phyloP scores from a whole-genome alignment of 108 stramenopile genomes.

The Discostella stelligeroides region DNA sequence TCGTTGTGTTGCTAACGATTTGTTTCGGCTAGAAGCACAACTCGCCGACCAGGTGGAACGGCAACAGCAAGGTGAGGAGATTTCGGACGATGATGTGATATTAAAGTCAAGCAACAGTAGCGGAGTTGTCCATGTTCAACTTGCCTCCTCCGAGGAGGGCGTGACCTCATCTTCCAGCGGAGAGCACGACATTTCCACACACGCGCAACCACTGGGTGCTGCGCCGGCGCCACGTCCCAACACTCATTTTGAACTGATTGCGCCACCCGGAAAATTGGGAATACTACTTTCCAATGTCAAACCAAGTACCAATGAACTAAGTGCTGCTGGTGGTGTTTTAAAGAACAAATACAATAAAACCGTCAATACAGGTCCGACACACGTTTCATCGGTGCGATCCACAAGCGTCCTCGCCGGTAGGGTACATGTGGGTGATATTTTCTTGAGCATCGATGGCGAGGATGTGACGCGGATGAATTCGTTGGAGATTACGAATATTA shows the following conservation, averaged over 20 bases:
- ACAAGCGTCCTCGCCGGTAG: constrained; percentile 36
- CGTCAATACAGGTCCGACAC: constrained; percentile 26
- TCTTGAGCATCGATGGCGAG: constrained; percentile 58
- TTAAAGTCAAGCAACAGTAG: not conserved
- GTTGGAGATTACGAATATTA: constrained; percentile 65
- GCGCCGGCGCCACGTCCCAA: constrained; percentile 31
- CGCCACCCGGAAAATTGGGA: constrained; percentile 76
- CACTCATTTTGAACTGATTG: constrained; percentile 33
- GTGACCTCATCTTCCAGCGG: not conserved
- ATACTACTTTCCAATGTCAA: constrained; percentile 62
- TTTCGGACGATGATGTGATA: constrained; percentile 1
- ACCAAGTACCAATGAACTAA: not conserved
- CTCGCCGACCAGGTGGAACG: constrained; percentile 35
- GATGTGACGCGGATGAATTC: constrained; percentile 64
- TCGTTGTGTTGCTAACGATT: constrained; percentile 42
- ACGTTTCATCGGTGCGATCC: constrained; percentile 38
- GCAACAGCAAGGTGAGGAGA: constrained; percentile 15
- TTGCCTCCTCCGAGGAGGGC: not conserved
- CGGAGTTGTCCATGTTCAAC: not conserved
- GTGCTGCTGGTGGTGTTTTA: no score
- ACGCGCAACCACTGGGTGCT: constrained; percentile 19
- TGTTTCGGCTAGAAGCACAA: constrained; percentile 46
- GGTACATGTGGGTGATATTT: constrained; percentile 40
- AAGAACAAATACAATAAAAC: not conserved
- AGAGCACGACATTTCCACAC: constrained; percentile 1